A percentile compares a stretch with the other conserved stretches of the same genome.
phyloP scores from a whole-genome alignment of 306 rosid genomes.

The Parietaria judaica region DNA sequence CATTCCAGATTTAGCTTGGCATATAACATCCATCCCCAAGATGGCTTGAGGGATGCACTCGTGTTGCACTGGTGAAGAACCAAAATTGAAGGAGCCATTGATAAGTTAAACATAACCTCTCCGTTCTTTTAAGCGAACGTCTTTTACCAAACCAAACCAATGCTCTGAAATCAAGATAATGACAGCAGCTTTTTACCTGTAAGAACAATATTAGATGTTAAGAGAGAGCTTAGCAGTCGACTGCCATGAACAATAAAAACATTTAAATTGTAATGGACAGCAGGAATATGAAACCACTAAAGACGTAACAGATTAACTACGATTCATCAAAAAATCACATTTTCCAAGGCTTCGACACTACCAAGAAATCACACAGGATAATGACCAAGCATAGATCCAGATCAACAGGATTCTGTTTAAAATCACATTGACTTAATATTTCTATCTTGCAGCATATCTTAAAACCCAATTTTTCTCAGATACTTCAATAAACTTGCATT shows the following conservation, averaged over 20 bases:
- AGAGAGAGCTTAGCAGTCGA: not conserved
- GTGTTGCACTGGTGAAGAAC: slow-evolving; percentile 94
- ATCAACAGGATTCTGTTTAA: too few relatives aligned
- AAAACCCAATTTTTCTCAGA: too few relatives aligned
- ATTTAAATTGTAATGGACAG: too few relatives aligned
- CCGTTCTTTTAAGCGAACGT: slow-evolving; percentile 52
- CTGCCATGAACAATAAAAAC: not conserved
- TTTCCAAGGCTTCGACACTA: too few relatives aligned
- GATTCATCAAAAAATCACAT: too few relatives aligned
- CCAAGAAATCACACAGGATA: too few relatives aligned
- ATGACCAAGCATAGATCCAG: too few relatives aligned
- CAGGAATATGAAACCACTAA: too few relatives aligned
- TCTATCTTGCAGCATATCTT: too few relatives aligned
- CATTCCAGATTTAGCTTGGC: slow-evolving; percentile 99
- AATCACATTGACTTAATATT: too few relatives aligned
- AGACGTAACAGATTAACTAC: too few relatives aligned
- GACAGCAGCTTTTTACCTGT: slow-evolving; percentile 73
- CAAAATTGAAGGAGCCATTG: slow-evolving; percentile 62
- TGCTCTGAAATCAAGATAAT: slow-evolving; percentile 64
- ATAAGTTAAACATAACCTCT: slow-evolving; percentile 72
- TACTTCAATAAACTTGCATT: too few relatives aligned
- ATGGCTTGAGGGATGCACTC: slow-evolving; percentile 99
- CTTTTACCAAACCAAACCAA: slow-evolving; percentile 50
- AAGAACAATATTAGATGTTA: slow-evolving; percentile 13
- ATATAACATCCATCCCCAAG: slow-evolving; percentile 97